Evolutionary conservation across 2,329 filamentous ascomycete species (phyloP).

Genomic region (Lachnellula cervina): DNA sequence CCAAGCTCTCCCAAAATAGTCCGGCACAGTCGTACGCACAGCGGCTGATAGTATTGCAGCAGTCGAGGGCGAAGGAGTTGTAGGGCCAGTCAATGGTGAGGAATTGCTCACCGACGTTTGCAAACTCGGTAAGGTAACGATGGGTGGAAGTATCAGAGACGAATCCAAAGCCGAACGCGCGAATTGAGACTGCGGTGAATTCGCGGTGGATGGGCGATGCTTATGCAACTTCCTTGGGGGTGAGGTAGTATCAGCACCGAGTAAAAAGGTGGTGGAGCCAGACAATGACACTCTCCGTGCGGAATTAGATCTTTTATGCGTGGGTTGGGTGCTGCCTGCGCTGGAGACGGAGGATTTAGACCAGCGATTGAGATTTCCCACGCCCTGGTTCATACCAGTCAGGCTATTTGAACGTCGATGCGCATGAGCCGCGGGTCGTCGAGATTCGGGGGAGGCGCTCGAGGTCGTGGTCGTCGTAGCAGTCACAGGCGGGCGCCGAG

Average conservation of each 20-base stretch:
- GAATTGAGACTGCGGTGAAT: conserved; percentile 16
- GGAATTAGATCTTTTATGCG: conserved; percentile 16
- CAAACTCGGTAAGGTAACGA: conserved; percentile 28
- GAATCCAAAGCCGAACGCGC: conserved; percentile 15
- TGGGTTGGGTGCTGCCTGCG: conserved; percentile 9
- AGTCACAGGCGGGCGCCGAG: conserved; percentile 1
- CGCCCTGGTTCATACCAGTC: conserved; percentile 19
- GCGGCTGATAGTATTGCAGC: conserved; percentile 31
- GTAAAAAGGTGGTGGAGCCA: conserved; percentile 10
- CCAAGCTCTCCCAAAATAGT: conserved; percentile 30
- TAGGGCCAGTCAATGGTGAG: conserved; percentile 25
- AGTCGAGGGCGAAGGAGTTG: conserved; percentile 30
- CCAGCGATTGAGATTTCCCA: conserved; percentile 18
- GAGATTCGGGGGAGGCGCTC: conserved; percentile 4
- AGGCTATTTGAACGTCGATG: conserved; percentile 17
- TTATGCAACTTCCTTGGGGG: conserved; percentile 26
- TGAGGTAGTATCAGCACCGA: conserved; percentile 13
- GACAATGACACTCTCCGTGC: conserved; percentile 18
- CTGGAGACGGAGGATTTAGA: conserved; percentile 22
- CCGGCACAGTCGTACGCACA: conserved; percentile 25
- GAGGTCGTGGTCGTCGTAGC: not conserved
- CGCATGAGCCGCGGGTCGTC: conserved; percentile 5
- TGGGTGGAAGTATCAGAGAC: conserved; percentile 24
- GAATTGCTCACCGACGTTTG: conserved; percentile 23
- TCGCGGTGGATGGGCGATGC: conserved; percentile 20